Evolutionary conservation across 2,329 filamentous ascomycete genomes (phyloP), one percentile per base, ranked within the genome.

Genomic region (Cladophialophora chaetospira): DNA sequence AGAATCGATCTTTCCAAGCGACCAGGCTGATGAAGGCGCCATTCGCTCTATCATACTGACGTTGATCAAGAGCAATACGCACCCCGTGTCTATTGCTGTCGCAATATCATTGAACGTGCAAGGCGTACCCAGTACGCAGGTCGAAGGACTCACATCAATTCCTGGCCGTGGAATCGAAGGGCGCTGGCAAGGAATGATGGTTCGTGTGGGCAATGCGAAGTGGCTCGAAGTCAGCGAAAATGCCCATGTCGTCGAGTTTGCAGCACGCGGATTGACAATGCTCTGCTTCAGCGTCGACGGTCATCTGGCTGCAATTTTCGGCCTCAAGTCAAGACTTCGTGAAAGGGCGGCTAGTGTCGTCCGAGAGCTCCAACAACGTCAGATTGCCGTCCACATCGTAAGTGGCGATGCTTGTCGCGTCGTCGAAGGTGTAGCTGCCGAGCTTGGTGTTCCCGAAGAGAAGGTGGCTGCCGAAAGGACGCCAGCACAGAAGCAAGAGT

Each of bases 251-350:
- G 55, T 63, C 60, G 42, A 70, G 48, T 50, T 78, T 53, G 62
- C 77, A 58, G 45, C 63, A 57, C 60, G 71, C 77, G 68, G 77
- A 3, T 65, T 82, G 54, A 79, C 75, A 38, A 78, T 81, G 43
- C 82, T 86, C 73, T 85, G 79, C 69, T 76, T 86, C 65, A 80
- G 78, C 1, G 72, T 84, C 8, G 68, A 79, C 43, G 65, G 67
- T 9, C 53, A 63, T 0, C 72, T 78, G 0, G 54, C 72, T 11
- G 79, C 77, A 2, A 69, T 80, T 17, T 85, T 79, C 62, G 80
- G 79, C 2, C 74, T 87, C 3, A 67, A 74, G 50, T 73, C 77
- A 51, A 68, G 61, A 1, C 67, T 82, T 11, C 75, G 81, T 5
- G 74, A 77, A 4, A 82, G 79, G 61, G 79, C 83, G 4, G 68